Evolutionary conservation across 176 grass and related monocot species (phyloP).

Genomic region (Oryza nivara): DNA sequence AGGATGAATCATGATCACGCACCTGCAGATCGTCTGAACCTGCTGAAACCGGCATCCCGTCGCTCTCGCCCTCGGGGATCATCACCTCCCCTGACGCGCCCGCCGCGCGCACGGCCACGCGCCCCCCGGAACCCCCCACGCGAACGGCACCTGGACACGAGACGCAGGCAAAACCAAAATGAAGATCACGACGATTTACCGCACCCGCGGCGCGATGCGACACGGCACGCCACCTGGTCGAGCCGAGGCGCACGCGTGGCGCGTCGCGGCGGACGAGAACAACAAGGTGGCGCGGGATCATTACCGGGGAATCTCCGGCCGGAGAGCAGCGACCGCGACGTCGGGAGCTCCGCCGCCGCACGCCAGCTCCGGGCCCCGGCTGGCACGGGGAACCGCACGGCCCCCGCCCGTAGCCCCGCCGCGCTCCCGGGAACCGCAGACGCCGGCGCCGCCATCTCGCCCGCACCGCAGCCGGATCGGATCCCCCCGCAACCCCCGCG

Average conservation of each 20-base stretch:
- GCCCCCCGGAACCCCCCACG: slow-evolving; percentile 23
- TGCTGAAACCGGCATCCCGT: slow-evolving; percentile 35
- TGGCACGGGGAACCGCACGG: slow-evolving; percentile 16
- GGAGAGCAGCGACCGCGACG: slow-evolving; percentile 15
- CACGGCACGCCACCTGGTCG: slow-evolving; percentile 3
- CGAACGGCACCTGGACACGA: slow-evolving; percentile 43
- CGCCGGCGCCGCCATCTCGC: slow-evolving; percentile 41
- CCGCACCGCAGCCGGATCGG: slow-evolving; percentile 17
- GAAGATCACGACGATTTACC: neutral
- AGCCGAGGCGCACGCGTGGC: neutral
- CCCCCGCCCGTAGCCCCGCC: slow-evolving; percentile 33
- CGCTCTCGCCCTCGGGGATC: slow-evolving; percentile 62
- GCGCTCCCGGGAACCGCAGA: slow-evolving; percentile 46
- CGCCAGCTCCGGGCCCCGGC: slow-evolving; percentile 3
- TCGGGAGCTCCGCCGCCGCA: slow-evolving; percentile 11
- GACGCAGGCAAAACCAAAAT: neutral
- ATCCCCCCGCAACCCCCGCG: slow-evolving; percentile 28
- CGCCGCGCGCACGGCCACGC: slow-evolving; percentile 32
- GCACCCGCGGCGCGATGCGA: neutral
- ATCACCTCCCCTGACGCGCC: slow-evolving; percentile 53
- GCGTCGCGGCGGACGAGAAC: neutral
- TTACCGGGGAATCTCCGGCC: slow-evolving; percentile 40
- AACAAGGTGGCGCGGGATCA: neutral
- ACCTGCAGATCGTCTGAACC: slow-evolving; percentile 54
- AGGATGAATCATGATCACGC: slow-evolving; percentile 5